These are phyloP conservation scores for Paraphoma chrysanthemicola DNA, from an alignment of 2,329 filamentous ascomycete genomes.

Conservation along the genomic window DNA sequence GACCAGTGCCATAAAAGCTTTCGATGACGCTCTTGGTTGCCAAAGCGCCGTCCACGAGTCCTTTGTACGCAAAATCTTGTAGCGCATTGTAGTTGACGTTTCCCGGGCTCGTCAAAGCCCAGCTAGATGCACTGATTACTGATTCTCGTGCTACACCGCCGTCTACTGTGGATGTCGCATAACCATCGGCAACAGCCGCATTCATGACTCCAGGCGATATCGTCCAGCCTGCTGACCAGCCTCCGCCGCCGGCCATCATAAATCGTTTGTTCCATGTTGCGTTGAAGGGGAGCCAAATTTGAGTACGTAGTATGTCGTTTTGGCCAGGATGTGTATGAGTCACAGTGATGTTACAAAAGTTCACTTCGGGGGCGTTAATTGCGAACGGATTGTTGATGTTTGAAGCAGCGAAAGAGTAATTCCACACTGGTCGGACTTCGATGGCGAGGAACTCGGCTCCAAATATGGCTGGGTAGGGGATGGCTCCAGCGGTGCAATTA, in stretches of 20 bases:
- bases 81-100: slow-evolving; percentile 21
- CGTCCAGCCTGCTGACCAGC: slow-evolving; percentile 16
- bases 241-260: slow-evolving; percentile 22
- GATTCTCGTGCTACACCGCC: not conserved
- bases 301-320: slow-evolving; percentile 12
- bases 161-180: not conserved
- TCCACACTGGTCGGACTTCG: not conserved
- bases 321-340: slow-evolving; percentile 20
- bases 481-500: slow-evolving; percentile 1
- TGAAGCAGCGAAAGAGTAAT: not conserved
- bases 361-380: not conserved
- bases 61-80: slow-evolving; percentile 35
- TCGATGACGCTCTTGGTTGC: slow-evolving; percentile 21
- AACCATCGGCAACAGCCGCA: not conserved
- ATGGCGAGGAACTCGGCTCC: slow-evolving; percentile 1
- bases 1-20: slow-evolving; percentile 31
- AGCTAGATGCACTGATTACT: not conserved
- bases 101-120: slow-evolving; percentile 12
- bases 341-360: slow-evolving; percentile 29
- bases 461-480: slow-evolving; percentile 1
- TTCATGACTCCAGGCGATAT: not conserved
- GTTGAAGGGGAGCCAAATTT: slow-evolving; percentile 22
- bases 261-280: slow-evolving; percentile 19
- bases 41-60: slow-evolving; percentile 32
- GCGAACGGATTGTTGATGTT: not conserved